Base-by-base conservation (phyloP, 768 basidiomycete species). In the Galerina marginata region DNA sequence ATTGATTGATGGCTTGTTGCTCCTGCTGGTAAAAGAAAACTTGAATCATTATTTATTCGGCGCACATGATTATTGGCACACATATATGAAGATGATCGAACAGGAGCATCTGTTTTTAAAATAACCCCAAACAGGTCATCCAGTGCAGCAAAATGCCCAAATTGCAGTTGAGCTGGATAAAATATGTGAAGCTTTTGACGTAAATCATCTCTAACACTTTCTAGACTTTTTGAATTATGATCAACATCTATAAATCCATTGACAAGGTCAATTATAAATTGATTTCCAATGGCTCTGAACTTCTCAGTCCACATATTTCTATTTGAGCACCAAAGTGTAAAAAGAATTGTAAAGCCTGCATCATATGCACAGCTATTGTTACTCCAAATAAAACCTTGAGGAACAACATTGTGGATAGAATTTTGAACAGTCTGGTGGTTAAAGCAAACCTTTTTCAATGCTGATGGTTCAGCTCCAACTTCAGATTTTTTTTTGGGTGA, bases 321-420 rank as follows among this genome's bases (percentile, higher is more conserved):
- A 52, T 11, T 20, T 36, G 23, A 36, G 14, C 26, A 48, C 47
- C 47, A 48, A 15, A 48, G 15, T 26, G 33, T 36, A 40, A 38
- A 52, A 38, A 52, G 15, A 12, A 52, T 20, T 40, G 39, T 26
- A 6, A 52, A 39, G 37, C 23, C 9, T 36, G 14, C 15, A 20
- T 52, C 51, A 52, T 52, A 52, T 52, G 51, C 51, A 40, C 51
- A 52, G 14, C 51, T 52, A 20, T 52, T 52, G 25, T 52, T 39
- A 6, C 36, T 52, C 51, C 51, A 52, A 7, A 36, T 37, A 1
- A 40, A 14, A 16, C 51, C 51, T n/a, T 16, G 20, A 36, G 51
- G 51, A 52, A 40, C 20, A 9, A 20, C 4, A 39, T 52, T 26
- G 14, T 48, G 47, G 6, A 14, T 48, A 25, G 12, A 9, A 11